These are phyloP conservation scores for Chenopodium suecicum DNA, from an alignment of 148 eudicot species.

Conservation along the genomic window DNA sequence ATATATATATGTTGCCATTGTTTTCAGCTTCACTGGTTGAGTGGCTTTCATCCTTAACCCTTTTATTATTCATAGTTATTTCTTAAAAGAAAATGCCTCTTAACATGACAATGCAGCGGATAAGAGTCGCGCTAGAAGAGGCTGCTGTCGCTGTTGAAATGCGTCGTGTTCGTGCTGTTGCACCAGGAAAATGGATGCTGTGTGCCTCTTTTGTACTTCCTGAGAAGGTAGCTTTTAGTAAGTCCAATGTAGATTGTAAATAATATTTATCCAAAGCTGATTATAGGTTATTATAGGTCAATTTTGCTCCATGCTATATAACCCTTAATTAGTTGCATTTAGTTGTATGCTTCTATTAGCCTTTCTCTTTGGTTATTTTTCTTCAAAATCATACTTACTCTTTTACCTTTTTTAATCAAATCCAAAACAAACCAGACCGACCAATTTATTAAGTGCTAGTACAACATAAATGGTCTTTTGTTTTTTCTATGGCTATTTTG, in stretches of 20 bases:
- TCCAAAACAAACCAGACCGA: background rate
- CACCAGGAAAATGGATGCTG: conserved; percentile 96
- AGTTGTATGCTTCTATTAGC: background rate
- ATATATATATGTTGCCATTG: background rate
- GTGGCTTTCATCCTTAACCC: background rate
- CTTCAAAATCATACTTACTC: background rate
- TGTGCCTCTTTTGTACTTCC: conserved; percentile 91
- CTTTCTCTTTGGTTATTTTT: no score
- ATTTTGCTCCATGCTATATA: background rate
- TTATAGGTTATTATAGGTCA: background rate
- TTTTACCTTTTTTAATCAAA: no score
- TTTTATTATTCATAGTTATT: no score
- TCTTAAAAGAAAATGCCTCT: no score
- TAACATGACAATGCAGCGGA: conserved; percentile 47
- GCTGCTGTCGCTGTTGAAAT: conserved; percentile 69
- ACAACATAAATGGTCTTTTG: background rate
- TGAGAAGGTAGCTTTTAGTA: conserved; percentile 53
- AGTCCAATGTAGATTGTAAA: conserved; percentile 21
- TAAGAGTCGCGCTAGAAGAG: conserved; percentile 65
- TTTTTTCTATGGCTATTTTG: background rate
- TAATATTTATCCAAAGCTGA: background rate
- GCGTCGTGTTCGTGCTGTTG: conserved; percentile 83
- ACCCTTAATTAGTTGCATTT: background rate
- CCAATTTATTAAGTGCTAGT: background rate
- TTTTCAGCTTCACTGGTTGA: background rate